Evolutionary conservation across 257 asterid genomes (phyloP), one percentile per base, ranked within the genome.

Genomic region (Rhazya stricta): DNA sequence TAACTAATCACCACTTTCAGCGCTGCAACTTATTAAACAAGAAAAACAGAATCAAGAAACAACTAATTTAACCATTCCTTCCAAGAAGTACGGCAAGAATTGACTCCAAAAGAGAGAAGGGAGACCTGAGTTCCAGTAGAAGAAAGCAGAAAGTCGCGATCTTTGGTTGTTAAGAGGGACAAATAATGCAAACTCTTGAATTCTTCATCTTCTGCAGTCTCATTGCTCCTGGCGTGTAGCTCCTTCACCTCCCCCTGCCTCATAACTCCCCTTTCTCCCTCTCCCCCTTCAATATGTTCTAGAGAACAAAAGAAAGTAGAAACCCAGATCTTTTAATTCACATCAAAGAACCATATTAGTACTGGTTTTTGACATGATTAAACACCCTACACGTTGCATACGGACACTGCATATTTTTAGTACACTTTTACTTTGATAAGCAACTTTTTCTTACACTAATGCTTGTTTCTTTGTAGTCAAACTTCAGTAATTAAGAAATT

Each of bases 111-210:
- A 54, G 34, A n/a, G 42, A 66, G 58, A 21, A 46, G 19, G 5
- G 9, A 9, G 46, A 88, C 96, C 92, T 79, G 86, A 74, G 81
- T 50, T 78, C 88, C 91, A 63, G 80, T 41, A n/a, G 90, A 80
- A 48, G 92, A 80, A 21, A 90, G 82, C 48, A 90, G 83, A 81
- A 84, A 88, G 68, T 86, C 88, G 32, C 85, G 83, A 80, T 85
- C 82, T 71, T 88, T 78, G 48, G 94, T 79, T 23, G 79, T 79
- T 71, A 90, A 75, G 75, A 90, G 81, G 30, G 88, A 85, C 69
- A 70, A 58, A 76, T 66, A 65, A 25, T 69, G 57, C 8, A 37
- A 65, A 56, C 41, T 37, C 37, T 62, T 62, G 57, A 62, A 57
- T n/a, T 78, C 48, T 78, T 36, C 45, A 45, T 12, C 45, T 63